Evolutionary conservation across 2,329 filamentous ascomycete genomes (phyloP).

Genomic region (Juglanconis oblonga): DNA sequence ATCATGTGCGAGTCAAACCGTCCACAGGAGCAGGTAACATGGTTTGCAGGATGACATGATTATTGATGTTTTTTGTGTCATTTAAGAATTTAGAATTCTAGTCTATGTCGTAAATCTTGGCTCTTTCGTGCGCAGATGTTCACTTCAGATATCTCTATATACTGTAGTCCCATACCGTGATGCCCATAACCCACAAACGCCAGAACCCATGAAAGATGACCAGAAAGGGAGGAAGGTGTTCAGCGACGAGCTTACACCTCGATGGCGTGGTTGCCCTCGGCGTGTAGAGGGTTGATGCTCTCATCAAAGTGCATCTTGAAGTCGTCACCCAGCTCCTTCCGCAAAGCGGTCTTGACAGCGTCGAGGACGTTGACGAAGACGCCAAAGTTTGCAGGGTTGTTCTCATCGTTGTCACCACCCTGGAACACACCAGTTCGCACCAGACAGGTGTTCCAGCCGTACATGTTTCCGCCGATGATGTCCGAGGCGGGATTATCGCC

Average conservation of each 20-base stretch:
- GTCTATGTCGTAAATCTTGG: background rate
- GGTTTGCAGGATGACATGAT: background rate
- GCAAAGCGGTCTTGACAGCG: slow-evolving; percentile 64
- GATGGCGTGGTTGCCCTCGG: slow-evolving; percentile 18
- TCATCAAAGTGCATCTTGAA: slow-evolving; percentile 73
- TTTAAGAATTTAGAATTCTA: background rate
- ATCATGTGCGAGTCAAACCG: too few relatives aligned
- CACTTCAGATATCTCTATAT: background rate
- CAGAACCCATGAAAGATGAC: background rate
- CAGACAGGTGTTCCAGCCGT: slow-evolving; percentile 78
- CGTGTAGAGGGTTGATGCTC: slow-evolving; percentile 58
- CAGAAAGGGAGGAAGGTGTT: background rate
- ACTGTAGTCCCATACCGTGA: background rate
- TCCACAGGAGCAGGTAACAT: too few relatives aligned
- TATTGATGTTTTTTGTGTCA: background rate
- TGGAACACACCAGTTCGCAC: slow-evolving; percentile 78
- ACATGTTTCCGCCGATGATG: slow-evolving; percentile 75
- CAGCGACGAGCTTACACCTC: background rate
- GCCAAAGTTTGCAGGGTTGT: slow-evolving; percentile 75
- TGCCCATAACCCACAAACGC: background rate
- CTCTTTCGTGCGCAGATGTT: background rate
- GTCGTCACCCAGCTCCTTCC: slow-evolving; percentile 68
- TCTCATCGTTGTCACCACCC: slow-evolving; percentile 70
- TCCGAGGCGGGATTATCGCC: slow-evolving; percentile 73
- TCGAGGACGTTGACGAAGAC: slow-evolving; percentile 73